A percentile compares a stretch with the other conserved stretches of the same genome.
phyloP scores from a whole-genome alignment of 2,329 filamentous ascomycete genomes.

The Epicoccum nigrum region DNA sequence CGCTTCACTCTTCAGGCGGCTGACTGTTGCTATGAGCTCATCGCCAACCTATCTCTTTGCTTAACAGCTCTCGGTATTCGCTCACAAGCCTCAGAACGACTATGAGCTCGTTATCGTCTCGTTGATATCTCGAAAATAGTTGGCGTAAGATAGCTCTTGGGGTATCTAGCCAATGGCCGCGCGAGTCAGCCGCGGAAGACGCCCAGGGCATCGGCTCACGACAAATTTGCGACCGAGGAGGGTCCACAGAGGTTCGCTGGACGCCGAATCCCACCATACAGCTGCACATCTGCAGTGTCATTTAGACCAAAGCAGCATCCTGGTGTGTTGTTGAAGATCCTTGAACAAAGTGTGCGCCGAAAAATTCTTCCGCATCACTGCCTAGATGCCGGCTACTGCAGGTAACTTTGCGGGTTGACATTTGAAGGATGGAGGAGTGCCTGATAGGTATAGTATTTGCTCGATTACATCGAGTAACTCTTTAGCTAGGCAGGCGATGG shows the following conservation, averaged over 20 bases:
- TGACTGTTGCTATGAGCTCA: slow-evolving; percentile 17
- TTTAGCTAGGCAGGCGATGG: slow-evolving; percentile 5
- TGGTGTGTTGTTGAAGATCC: not conserved
- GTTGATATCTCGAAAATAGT: slow-evolving; percentile 10
- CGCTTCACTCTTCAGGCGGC: slow-evolving; percentile 16
- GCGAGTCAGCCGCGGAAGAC: slow-evolving; percentile 32
- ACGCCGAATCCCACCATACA: slow-evolving; percentile 16
- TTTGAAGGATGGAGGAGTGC: not conserved
- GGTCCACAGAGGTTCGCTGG: slow-evolving; percentile 29
- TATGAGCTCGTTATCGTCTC: slow-evolving; percentile 5
- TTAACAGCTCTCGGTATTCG: not conserved
- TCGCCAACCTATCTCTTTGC: not conserved
- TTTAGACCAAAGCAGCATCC: not conserved
- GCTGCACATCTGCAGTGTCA: slow-evolving; percentile 1
- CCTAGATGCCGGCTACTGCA: slow-evolving; percentile 13
- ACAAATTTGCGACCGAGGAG: slow-evolving; percentile 11
- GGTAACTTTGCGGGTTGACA: not conserved
- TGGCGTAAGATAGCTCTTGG: slow-evolving; percentile 9
- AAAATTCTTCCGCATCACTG: not conserved
- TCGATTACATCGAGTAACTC: slow-evolving; percentile 17
- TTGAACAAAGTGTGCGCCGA: not conserved
- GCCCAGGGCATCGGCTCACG: slow-evolving; percentile 3
- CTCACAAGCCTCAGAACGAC: not conserved
- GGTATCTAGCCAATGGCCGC: slow-evolving; percentile 25
- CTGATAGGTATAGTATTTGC: slow-evolving; percentile 8